phyloP scores from a whole-genome alignment of 2,329 filamentous ascomycete genomes.

The Fusarium buharicum region DNA sequence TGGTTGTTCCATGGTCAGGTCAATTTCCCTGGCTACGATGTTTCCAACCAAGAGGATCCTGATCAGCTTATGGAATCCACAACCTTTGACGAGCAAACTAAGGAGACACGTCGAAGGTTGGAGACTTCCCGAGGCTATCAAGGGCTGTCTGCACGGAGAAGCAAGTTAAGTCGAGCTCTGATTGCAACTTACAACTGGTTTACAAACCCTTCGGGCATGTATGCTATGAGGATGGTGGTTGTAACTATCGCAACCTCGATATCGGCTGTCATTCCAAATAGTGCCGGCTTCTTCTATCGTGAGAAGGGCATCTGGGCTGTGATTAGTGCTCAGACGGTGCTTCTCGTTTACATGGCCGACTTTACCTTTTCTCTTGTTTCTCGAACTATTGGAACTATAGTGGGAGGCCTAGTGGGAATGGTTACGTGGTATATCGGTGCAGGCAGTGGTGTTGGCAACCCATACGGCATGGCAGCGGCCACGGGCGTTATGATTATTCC shows the following conservation, averaged over 20 bases:
- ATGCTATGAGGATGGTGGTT: slow-evolving; percentile 59
- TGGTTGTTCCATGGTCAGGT: slow-evolving; percentile 51
- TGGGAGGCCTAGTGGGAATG: slow-evolving; percentile 60
- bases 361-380: slow-evolving; percentile 59
- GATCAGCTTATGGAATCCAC: slow-evolving; percentile 41
- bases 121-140: slow-evolving; percentile 49
- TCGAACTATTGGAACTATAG: slow-evolving; percentile 55
- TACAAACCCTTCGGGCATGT: slow-evolving; percentile 56
- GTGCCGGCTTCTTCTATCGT: slow-evolving; percentile 61
- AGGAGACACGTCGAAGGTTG: slow-evolving; percentile 51
- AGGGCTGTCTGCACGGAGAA: slow-evolving; percentile 25
- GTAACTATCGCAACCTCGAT: slow-evolving; percentile 58
- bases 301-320: slow-evolving; percentile 64
- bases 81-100: slow-evolving; percentile 46
- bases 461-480: slow-evolving; percentile 60
- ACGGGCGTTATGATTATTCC: slow-evolving; percentile 53
- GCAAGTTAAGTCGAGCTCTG: slow-evolving; percentile 38
- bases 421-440: slow-evolving; percentile 63
- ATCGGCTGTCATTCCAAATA: slow-evolving; percentile 54
- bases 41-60: slow-evolving; percentile 28
- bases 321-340: slow-evolving; percentile 61
- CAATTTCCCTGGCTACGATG: slow-evolving; percentile 32
- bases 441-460: slow-evolving; percentile 58
- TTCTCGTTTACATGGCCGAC: slow-evolving; percentile 62
- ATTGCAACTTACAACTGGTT: slow-evolving; percentile 54